Evolutionary conservation across 306 rosid genomes (phyloP), one percentile per base, ranked within the genome.

Genomic region (Quercus glauca): DNA sequence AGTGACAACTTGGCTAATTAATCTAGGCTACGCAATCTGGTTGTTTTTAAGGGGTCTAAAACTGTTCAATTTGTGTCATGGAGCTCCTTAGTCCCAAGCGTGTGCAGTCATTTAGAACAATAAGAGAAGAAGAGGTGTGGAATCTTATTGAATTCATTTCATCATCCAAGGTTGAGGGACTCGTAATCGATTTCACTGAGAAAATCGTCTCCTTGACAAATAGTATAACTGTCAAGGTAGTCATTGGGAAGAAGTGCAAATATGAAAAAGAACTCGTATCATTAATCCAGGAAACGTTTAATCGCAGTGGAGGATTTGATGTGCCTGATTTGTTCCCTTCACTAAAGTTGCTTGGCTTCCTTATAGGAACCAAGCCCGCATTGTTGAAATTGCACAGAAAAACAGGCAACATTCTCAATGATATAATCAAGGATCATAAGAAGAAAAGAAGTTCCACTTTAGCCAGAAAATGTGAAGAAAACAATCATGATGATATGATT

Each of bases 81-180:
- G 52, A 78, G 41, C 56, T 76, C 28, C 75, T 33, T 9, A 21
- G 41, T 4, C 0, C 55, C 2, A 28, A 55, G n/a, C 73, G 81
- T 9, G 85, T 77, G 9, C 81, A 23, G 45, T 71, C 78, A 1
- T 77, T 72, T 20, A 20, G 45, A 37, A 37, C 11, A 37, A 37
- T 37, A 7, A 37, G 45, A 8, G 45, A 37, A 7, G 45, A 37
- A 35, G 85, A 82, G 75, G 70, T 37, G 1, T 3, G 10, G 19
- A 53, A 25, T 82, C 75, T 82, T 58, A 4, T 64, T 0, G 70
- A 70, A 21, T 79, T 57, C 17, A 31, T 65, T 15, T 78, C 73
- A 4, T 45, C 58, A 4, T 25, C 37, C 18, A 8, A 10, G 12
- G 61, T 10, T 37, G 63, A 3, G 28, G 12, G 45, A 37, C 11